A percentile compares a stretch with the other conserved stretches of the same genome.
Evolutionary conservation across 371 early-diverging fungal genomes (phyloP).

Genomic region (Capillidium heterosporum): DNA sequence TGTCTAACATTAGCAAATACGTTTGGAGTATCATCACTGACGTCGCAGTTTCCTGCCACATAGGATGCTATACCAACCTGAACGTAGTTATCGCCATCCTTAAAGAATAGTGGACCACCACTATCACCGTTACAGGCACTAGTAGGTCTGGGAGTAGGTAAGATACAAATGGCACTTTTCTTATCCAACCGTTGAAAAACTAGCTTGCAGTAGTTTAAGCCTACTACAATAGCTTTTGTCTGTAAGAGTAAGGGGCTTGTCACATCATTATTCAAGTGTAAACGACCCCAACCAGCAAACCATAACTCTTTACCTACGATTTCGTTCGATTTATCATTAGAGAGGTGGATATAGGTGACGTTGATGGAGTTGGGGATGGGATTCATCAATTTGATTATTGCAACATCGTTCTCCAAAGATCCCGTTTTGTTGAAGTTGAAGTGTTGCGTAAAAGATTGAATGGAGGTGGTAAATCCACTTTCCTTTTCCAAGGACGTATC

Average conservation of each 20-base stretch:
- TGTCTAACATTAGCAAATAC: constrained; percentile 27
- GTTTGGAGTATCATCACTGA: background rate
- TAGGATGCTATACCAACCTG: background rate
- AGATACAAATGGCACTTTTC: background rate
- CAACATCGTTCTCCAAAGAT: background rate
- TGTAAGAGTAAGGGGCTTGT: background rate
- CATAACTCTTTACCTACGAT: background rate
- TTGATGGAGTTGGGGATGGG: background rate
- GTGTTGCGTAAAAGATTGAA: background rate
- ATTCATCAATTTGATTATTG: background rate
- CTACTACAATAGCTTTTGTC: background rate
- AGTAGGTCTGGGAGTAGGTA: background rate
- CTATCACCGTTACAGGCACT: background rate
- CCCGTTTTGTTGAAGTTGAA: background rate
- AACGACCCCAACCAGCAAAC: background rate
- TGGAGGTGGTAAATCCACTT: background rate
- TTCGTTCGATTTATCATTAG: too few relatives aligned
- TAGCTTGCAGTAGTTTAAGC: background rate
- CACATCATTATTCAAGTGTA: background rate
- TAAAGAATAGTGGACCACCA: background rate
- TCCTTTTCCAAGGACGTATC: background rate
- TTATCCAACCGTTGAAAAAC: background rate
- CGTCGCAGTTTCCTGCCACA: background rate
- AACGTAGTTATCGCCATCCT: background rate
- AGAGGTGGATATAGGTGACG: too few relatives aligned